Evolutionary conservation across 2,329 filamentous ascomycete species (phyloP).

Genomic region (Davidsoniella australis): DNA sequence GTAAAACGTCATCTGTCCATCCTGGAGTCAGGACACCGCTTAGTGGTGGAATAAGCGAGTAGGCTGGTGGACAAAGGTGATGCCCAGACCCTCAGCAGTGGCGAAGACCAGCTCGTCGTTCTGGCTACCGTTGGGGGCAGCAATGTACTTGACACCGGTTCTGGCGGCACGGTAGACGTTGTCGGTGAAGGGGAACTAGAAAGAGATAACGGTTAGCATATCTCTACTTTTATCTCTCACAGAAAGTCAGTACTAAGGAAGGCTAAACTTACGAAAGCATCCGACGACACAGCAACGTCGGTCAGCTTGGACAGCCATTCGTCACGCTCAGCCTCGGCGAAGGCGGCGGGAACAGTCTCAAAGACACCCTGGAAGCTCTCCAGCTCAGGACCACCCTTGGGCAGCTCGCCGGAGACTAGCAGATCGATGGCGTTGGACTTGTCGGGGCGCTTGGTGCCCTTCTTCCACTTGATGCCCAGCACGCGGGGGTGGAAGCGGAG

Average conservation of each 20-base stretch:
- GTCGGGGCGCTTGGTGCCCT: conserved; percentile 86
- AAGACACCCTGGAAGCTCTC: conserved; percentile 80
- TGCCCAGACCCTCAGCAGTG: conserved; percentile 78
- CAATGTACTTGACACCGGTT: conserved; percentile 90
- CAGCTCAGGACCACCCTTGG: conserved; percentile 66
- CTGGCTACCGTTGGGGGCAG: conserved; percentile 78
- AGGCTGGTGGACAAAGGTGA: conserved; percentile 91
- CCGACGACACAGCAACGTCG: conserved; percentile 74
- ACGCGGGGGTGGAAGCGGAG: conserved; percentile 91
- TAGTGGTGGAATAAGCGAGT: conserved; percentile 92
- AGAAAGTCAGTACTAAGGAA: neutral
- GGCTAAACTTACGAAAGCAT: conserved; percentile 65
- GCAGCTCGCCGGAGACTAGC: conserved; percentile 78
- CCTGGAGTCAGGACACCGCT: conserved; percentile 2
- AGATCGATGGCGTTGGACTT: conserved; percentile 98
- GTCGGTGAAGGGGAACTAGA: conserved; percentile 89
- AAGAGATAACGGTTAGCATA: conserved; percentile 15
- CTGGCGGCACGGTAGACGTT: conserved; percentile 85
- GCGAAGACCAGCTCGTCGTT: conserved; percentile 70
- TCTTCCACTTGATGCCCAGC: conserved; percentile 85
- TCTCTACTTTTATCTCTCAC: neutral
- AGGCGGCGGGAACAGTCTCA: conserved; percentile 68
- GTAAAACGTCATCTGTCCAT: neutral
- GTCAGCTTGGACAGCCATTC: conserved; percentile 71
- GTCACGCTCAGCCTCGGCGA: conserved; percentile 68